Evolutionary conservation across 192 early-diverging fungal species (phyloP).

Genomic region (Coemansia sp.): DNA sequence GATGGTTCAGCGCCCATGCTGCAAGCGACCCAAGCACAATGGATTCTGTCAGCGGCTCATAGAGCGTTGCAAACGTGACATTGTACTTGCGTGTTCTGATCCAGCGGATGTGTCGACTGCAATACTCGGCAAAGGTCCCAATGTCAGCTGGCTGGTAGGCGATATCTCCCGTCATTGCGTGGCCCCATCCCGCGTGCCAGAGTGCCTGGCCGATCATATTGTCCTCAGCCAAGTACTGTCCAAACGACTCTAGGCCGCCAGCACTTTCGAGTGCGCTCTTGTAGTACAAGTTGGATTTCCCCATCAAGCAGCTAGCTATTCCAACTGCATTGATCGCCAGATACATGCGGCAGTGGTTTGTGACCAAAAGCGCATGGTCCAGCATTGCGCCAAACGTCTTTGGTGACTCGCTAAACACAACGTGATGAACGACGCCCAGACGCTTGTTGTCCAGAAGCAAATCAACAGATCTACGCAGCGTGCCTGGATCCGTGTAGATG

Average conservation of each 20-base stretch:
- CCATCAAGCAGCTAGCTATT: constrained; percentile 86
- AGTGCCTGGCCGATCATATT: constrained; percentile 89
- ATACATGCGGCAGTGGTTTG: constrained; percentile 95
- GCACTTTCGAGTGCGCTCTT: constrained; percentile 74
- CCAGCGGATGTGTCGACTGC: constrained; percentile 86
- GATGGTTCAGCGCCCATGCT: constrained; percentile 63
- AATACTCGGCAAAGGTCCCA: constrained; percentile 77
- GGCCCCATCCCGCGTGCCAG: constrained; percentile 74
- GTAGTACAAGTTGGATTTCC: constrained; percentile 93
- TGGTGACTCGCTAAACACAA: constrained; percentile 77
- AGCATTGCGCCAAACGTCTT: constrained; percentile 76
- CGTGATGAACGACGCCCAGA: constrained; percentile 94
- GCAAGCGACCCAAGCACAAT: constrained; percentile 73
- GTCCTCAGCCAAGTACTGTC: constrained; percentile 92
- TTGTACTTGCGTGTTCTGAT: constrained; percentile 92
- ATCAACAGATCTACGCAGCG: constrained; percentile 80
- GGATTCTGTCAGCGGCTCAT: constrained; percentile 93
- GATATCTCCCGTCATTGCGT: constrained; percentile 84
- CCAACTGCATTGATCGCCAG: constrained; percentile 86
- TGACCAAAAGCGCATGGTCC: constrained; percentile 84
- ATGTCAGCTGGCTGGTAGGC: constrained; percentile 83
- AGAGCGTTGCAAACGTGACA: constrained; percentile 81
- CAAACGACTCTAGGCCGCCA: constrained; percentile 84
- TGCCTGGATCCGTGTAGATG: constrained; percentile 75
- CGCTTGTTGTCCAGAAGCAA: constrained; percentile 63